Conservation (phyloP, 2,329 filamentous ascomycete genomes). For the Penicillium hesseltinei region DNA sequence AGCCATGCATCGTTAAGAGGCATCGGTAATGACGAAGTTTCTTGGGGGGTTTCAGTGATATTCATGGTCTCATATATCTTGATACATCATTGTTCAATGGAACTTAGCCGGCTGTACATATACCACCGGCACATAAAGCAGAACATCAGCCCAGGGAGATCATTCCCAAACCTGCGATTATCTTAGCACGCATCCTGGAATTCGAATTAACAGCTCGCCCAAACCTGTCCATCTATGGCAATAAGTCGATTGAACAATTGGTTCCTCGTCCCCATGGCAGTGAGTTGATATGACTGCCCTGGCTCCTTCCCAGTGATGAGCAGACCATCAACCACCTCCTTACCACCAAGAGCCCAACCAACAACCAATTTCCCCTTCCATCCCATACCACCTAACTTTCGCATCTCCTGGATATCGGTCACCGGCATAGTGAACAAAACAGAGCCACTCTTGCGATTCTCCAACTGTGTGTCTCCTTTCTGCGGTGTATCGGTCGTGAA, state of each 20-base stretch:
- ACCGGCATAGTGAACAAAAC: conserved; percentile 69
- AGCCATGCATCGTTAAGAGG: not conserved
- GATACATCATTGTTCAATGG: not conserved
- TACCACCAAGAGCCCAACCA: conserved; percentile 69
- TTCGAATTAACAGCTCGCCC: conserved; percentile 66
- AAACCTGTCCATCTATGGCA: conserved; percentile 76
- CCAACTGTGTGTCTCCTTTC: conserved; percentile 46
- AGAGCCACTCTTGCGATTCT: conserved; percentile 48
- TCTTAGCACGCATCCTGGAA: conserved; percentile 19
- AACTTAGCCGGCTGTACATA: not conserved
- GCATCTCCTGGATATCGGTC: conserved; percentile 67
- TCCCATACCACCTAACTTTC: conserved; percentile 75
- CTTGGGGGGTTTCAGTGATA: not conserved
- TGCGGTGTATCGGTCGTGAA: conserved; percentile 54
- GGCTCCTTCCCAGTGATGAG: conserved; percentile 58
- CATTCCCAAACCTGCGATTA: conserved; percentile 26
- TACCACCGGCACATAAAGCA: not conserved
- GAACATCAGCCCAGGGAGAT: not conserved
- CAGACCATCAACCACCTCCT: conserved; percentile 72
- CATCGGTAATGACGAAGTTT: not conserved
- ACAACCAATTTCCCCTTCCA: conserved; percentile 83
- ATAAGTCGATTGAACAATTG: conserved; percentile 78
- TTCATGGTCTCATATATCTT: not conserved
- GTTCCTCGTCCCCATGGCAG: conserved; percentile 69
- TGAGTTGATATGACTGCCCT: conserved; percentile 60